A percentile compares a stretch with the other conserved stretches of the same genome.
Conservation (phyloP, 768 basidiomycete species). For the Boletus sp. region DNA sequence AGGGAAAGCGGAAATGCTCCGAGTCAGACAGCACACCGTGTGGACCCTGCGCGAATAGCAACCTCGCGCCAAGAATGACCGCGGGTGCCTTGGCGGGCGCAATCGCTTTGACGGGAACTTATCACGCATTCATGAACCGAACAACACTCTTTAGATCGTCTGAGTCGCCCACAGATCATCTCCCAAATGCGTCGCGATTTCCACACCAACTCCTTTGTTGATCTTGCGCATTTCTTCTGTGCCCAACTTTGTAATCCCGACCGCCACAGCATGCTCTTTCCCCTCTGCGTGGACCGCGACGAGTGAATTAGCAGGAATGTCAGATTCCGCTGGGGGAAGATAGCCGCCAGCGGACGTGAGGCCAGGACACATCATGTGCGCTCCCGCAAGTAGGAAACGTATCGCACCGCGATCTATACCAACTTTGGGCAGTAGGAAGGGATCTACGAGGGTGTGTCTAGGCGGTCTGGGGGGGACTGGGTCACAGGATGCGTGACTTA, state of each 20-base stretch:
- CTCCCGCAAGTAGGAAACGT: conserved; percentile 90
- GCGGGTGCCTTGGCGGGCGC: background rate
- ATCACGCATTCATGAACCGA: background rate
- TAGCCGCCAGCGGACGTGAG: conserved; percentile 89
- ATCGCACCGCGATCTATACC: conserved; percentile 96
- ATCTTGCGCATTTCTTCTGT: conserved; percentile 88
- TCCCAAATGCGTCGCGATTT: conserved; percentile 80
- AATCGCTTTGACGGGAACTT: background rate
- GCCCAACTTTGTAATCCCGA: conserved; percentile 76
- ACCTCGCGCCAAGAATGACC: background rate
- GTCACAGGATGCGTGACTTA: conserved; percentile 35
- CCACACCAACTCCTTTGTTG: conserved; percentile 89
- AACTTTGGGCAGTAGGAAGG: conserved; percentile 83
- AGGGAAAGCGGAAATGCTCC: conserved; percentile 17
- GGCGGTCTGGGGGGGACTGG: background rate
- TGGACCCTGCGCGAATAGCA: background rate
- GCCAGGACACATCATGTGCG: conserved; percentile 97
- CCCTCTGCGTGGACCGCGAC: conserved; percentile 97
- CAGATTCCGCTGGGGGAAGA: conserved; percentile 70
- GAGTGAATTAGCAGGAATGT: conserved; percentile 63
- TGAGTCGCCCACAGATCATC: conserved; percentile 82
- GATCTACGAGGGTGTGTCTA: conserved; percentile 55
- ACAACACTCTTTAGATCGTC: conserved; percentile 44
- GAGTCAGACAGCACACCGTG: background rate
- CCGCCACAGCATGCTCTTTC: conserved; percentile 85